A percentile compares a stretch with the other conserved stretches of the same genome.
Conservation (phyloP, 108 stramenopile genomes). For the Cyclotella sp. region DNA sequence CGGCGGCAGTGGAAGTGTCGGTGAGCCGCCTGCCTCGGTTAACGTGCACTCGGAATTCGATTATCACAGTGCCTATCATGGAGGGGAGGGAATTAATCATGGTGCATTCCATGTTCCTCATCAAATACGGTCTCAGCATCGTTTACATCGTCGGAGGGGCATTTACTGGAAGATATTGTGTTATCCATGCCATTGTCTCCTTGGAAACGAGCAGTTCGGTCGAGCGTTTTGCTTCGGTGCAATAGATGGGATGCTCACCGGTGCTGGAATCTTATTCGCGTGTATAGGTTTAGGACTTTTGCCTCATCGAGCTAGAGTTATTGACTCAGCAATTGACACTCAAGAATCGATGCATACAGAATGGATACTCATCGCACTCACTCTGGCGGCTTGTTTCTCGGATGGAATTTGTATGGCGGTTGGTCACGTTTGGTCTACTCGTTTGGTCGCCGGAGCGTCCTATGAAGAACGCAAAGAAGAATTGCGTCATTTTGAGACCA, state of each 20-base stretch:
- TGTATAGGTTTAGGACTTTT: constrained; percentile 66
- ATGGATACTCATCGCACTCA: constrained; percentile 58
- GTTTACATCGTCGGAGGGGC: constrained; percentile 10
- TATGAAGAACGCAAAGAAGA: constrained; percentile 57
- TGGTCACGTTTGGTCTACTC: constrained; percentile 81
- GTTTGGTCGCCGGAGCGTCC: constrained; percentile 44
- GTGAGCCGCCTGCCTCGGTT: constrained; percentile 20
- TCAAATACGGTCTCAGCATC: constrained; percentile 1
- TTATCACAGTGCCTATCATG: neutral
- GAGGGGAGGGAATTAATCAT: neutral
- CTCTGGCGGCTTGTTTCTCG: constrained; percentile 64
- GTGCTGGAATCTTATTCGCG: constrained; percentile 68
- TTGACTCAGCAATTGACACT: neutral
- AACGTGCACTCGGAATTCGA: constrained; percentile 14
- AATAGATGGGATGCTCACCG: constrained; percentile 82
- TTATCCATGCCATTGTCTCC: constrained; percentile 31
- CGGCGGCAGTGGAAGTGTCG: constrained; percentile 1
- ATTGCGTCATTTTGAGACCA: constrained; percentile 44
- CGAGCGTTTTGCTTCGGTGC: constrained; percentile 81
- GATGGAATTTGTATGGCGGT: constrained; percentile 82
- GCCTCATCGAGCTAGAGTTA: constrained; percentile 8
- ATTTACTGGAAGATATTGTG: constrained; percentile 25
- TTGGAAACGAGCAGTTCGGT: constrained; percentile 24
- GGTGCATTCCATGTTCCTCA: constrained; percentile 6
- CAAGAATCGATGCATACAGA: constrained; percentile 23